A percentile compares a stretch with the other conserved stretches of the same genome.
phyloP scores from a whole-genome alignment of 2,329 filamentous ascomycete genomes.

The Elsinoe necatrix region DNA sequence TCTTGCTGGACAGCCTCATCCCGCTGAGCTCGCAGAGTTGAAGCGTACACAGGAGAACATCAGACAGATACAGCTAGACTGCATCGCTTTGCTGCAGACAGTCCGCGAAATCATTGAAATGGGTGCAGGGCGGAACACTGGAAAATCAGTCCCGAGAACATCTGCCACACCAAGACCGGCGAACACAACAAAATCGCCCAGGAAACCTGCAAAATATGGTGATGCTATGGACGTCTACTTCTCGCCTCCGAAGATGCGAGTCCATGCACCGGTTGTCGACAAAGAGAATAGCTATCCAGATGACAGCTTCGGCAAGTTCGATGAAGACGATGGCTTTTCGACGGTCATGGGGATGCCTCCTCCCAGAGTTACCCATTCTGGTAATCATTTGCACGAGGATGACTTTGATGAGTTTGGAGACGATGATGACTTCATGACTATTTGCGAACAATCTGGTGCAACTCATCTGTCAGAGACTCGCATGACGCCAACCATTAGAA shows the following conservation, averaged over 20 bases:
- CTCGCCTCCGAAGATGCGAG: neutral
- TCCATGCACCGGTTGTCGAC: neutral
- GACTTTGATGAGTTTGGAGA: slow-evolving; percentile 23
- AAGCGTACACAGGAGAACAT: slow-evolving; percentile 16
- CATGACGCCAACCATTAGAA: slow-evolving; percentile 35
- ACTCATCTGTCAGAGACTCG: slow-evolving; percentile 34
- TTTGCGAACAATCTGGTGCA: slow-evolving; percentile 29
- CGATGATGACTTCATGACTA: slow-evolving; percentile 31
- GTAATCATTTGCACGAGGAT: slow-evolving; percentile 15
- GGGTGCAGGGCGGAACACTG: neutral
- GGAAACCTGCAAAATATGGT: neutral
- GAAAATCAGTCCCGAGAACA: neutral
- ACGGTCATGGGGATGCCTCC: slow-evolving; percentile 3
- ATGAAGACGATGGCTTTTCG: neutral
- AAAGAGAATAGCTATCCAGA: slow-evolving; percentile 1
- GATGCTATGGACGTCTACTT: neutral
- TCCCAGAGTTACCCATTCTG: neutral
- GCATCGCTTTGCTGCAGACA: slow-evolving; percentile 14
- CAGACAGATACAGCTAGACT: slow-evolving; percentile 2
- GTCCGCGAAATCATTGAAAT: neutral
- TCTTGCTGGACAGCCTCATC: slow-evolving; percentile 12
- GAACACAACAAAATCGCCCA: neutral
- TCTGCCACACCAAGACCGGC: neutral
- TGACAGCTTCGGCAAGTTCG: neutral
- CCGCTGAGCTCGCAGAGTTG: slow-evolving; percentile 12